Base-by-base conservation (phyloP, 1,284 basidiomycete genomes). In the Apiotrichum domesticum region DNA sequence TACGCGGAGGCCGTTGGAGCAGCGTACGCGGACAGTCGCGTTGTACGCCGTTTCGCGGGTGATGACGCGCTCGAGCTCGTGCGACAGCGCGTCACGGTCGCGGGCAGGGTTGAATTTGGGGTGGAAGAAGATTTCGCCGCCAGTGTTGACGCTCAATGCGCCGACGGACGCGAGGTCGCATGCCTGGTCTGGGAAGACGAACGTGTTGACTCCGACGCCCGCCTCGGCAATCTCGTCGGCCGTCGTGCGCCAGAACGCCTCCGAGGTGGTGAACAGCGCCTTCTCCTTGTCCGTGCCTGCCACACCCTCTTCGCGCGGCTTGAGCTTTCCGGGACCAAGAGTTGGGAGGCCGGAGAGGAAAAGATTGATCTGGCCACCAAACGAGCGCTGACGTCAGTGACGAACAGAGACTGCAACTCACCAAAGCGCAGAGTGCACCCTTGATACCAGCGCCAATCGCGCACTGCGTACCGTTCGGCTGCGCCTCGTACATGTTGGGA, bases 61-160 rank as follows among this genome's bases (percentile, higher is more conserved):
- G 14, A 94, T 68, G 0, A 92, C 75, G 33, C 90, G 81, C 54
- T 80, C 80, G 21, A 98, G 72, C 68, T 97, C 89, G 29, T 86
- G 86, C 33, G 81, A 76, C 10, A 99, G 72, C 13, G 84, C 80
- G 21, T 79, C 71, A 8, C 82, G 81, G 71, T 97, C 92, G 46
- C 87, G 82, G 3, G 78, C 77, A 0, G 84, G 81, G 56, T 87
- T 83, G 74, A 94, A 98, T 39, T 89, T 84, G 6, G 96, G 95
- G 70, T 96, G 89, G 79, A 89, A 96, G 77, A 87, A 94, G 1
- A 95, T 71, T 58, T 96, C 91, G 15, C 96, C 96, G n/a, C 96
- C 96, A 1, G 91, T 93, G 14, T 85, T 73, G 0, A 84, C 84
- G 0, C 87, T 75, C 6, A 93, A 80, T 2, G 83, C 77, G 39